Base-by-base conservation (phyloP, 495 filamentous ascomycete species). In the Tetracladium marchalianum region DNA sequence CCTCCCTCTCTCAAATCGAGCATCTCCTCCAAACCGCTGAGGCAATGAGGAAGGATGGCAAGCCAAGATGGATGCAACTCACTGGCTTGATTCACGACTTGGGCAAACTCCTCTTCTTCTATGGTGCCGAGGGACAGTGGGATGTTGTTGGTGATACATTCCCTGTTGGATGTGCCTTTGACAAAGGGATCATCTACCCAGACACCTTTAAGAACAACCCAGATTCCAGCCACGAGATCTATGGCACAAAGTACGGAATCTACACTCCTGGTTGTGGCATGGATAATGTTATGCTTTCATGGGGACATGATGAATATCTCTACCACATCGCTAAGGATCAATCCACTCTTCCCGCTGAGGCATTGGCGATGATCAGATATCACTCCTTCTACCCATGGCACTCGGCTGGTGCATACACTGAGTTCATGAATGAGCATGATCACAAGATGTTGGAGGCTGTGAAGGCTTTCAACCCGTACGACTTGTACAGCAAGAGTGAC, bases 311-410 rank as follows among this genome's bases (percentile, higher is more conserved):
- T 53, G 88, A 95, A 66, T 95, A 90, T 57, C 71, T 95, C 35
- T 93, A 92, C 64, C 81, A 87, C 52, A 78, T 95, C 35, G 72
- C 80, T 54, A 85, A 82, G 66, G 79, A 84, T 41, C 86, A 92
- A 68, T 81, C 75, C 2, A 82, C 71, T 8, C 64, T 95, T 9
- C 88, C 88, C 0, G 66, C 68, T 22, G 86, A 90, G 70, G 85
- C 84, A 4, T 73, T 95, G 12, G 88, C 87, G 31, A 90, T 95
- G 84, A 87, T 93, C 52, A 70, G 88, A 43, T 93, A 88, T 59
- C 88, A 95, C 58, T 82, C 76, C 1, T 95, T 95, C 66, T 95
- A 95, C 59, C 78, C 87, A 15, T 95, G 88, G 88, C 88, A 93
- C 59, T 77, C 67, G 36, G 80, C 79, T 51, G 81, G 81, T 38